Conservation (phyloP, 169 alveolate genomes). For the Blepharisma undulans region DNA sequence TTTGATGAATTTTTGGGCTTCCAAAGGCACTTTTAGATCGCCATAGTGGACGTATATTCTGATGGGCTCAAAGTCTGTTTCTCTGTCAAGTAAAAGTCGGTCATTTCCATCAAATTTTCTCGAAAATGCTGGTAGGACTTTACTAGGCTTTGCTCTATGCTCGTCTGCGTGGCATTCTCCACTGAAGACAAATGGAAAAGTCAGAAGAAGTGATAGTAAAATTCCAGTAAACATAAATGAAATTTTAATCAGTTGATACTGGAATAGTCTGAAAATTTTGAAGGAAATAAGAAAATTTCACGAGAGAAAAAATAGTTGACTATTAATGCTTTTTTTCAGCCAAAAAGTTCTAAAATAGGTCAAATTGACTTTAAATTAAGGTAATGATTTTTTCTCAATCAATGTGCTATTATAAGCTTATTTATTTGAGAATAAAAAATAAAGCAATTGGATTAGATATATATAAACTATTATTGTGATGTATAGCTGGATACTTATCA, state of each 20-base stretch:
- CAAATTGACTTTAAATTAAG: too few relatives aligned
- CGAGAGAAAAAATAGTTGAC: too few relatives aligned
- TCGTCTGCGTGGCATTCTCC: neutral
- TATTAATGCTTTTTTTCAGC: too few relatives aligned
- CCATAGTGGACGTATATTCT: constrained; percentile 2
- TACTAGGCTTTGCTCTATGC: neutral
- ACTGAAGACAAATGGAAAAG: neutral
- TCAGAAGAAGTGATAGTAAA: neutral
- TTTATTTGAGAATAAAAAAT: neutral
- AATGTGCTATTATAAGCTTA: neutral
- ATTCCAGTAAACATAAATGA: neutral
- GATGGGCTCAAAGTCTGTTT: neutral
- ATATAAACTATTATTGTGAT: neutral
- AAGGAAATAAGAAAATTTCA: too few relatives aligned
- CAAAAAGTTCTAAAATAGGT: too few relatives aligned
- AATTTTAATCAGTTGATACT: neutral
- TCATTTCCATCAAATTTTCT: neutral
- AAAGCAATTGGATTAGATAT: neutral
- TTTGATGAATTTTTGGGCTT: neutral
- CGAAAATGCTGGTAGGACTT: neutral
- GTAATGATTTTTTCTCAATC: neutral
- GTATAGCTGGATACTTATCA: neutral
- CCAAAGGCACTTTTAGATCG: neutral
- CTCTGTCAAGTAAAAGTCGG: neutral
- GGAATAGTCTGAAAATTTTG: neutral